phyloP scores from a whole-genome alignment of 805 yeast genomes.

The Lipomyces sp. region DNA sequence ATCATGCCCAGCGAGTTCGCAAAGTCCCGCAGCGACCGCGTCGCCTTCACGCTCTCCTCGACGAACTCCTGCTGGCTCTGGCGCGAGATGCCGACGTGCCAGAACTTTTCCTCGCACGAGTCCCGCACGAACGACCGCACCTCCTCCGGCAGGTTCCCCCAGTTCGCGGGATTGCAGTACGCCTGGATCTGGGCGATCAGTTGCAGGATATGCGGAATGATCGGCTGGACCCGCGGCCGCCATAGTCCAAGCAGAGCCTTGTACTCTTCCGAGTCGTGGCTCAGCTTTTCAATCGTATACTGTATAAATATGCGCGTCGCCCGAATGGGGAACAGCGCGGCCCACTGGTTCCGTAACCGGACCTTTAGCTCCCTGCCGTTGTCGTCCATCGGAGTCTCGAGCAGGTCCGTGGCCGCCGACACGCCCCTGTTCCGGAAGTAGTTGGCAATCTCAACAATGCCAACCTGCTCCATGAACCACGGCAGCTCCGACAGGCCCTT shows the following conservation, averaged over 20 bases:
- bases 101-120: slow-evolving; percentile 87
- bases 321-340: slow-evolving; percentile 88
- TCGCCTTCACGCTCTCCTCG: slow-evolving; percentile 90
- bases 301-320: slow-evolving; percentile 94
- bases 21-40: slow-evolving; percentile 89
- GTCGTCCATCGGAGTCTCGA: slow-evolving; percentile 84
- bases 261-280: slow-evolving; percentile 73
- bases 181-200: slow-evolving; percentile 87
- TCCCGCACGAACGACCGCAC: slow-evolving; percentile 90
- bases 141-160: slow-evolving; percentile 81
- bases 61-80: slow-evolving; percentile 92
- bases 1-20: slow-evolving; percentile 98
- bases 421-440: slow-evolving; percentile 83
- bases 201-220: slow-evolving; percentile 85
- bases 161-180: slow-evolving; percentile 88
- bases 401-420: slow-evolving; percentile 66
- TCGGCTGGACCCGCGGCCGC: slow-evolving; percentile 91
- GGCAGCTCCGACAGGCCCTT: slow-evolving; percentile 85
- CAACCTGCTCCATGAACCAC: slow-evolving; percentile 98
- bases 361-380: slow-evolving; percentile 73
- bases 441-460: slow-evolving; percentile 88
- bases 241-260: slow-evolving; percentile 68
- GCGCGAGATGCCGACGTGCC: slow-evolving; percentile 97
- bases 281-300: slow-evolving; percentile 88
- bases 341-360: slow-evolving; percentile 86